Evolutionary conservation across 2,329 filamentous ascomycete species (phyloP), one percentile per base, ranked within the genome.

Genomic region (Sphaerulina vaccinii): DNA sequence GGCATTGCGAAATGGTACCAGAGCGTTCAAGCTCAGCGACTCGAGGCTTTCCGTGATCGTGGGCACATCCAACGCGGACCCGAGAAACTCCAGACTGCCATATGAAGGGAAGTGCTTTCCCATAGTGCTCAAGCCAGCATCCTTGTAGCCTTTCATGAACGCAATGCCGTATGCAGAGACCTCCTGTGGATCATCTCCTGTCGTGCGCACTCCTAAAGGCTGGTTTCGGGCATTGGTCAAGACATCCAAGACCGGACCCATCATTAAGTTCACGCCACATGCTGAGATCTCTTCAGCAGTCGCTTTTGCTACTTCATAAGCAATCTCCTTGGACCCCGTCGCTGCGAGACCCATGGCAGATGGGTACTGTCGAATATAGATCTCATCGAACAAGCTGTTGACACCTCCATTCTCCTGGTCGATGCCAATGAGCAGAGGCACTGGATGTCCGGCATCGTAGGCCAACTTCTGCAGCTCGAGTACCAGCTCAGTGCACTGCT

Each of bases 381-480:
- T 89, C 62, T 96, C 90, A 69, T 97, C 92, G 65, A 95, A 96
- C 2, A 97, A 80, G 72, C 90, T 96, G 74, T 96, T 97, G 69
- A 96, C 92, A 2, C 92, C 91, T 58, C 93, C 93, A 82, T 99
- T 97, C 70, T 99, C 93, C 69, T 99, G 93, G 67, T 97, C 93
- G 32, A 97, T 76, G 33, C 88, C 91, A 62, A 99, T 96, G 49
- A 95, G 78, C 15, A 99, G 75, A 2, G 93, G 93, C 2, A 92
- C 86, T 2, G 88, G 86, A 70, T 97, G 92, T 16, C 92, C 92
- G 54, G 92, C 87, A 71, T 95, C 82, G 66, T 89, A 88, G 32
- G 93, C 93, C 66, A 95, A 92, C 43, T 85, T 90, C 71, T 99
- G 93, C 38, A 99, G 78, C 66, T 97, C 90, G 66, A 93, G 87